Evolutionary conservation across 495 filamentous ascomycete species (phyloP).

Genomic region (Usnea hakonensis): DNA sequence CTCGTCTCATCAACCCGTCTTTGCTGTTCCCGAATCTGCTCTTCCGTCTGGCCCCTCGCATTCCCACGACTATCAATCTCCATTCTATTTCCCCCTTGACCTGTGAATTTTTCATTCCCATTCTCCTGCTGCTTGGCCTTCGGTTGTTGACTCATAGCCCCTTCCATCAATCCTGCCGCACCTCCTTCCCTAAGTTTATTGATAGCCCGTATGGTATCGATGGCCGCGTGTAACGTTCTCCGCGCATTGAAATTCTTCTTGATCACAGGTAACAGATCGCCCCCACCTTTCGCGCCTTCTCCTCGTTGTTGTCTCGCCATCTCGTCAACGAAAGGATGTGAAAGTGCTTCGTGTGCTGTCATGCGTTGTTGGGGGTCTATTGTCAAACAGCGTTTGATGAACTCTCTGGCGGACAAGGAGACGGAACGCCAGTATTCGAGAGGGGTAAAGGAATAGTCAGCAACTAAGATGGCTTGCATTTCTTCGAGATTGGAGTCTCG

Average conservation of each 20-base stretch:
- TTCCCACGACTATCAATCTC: constrained; percentile 37
- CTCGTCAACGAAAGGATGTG: constrained; percentile 75
- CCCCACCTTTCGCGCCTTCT: constrained; percentile 35
- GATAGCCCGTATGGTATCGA: constrained; percentile 96
- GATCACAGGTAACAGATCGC: constrained; percentile 81
- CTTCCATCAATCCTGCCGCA: constrained; percentile 70
- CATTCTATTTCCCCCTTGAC: constrained; percentile 26
- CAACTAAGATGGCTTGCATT: constrained; percentile 96
- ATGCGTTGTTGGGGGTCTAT: constrained; percentile 79
- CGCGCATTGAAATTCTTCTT: constrained; percentile 99
- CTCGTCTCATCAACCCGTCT: constrained; percentile 52
- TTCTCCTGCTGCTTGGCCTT: constrained; percentile 42
- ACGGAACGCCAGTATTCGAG: constrained; percentile 95
- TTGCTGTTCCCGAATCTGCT: constrained; percentile 56
- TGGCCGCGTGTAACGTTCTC: constrained; percentile 87
- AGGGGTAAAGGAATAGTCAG: constrained; percentile 95
- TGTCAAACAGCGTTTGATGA: constrained; percentile 82
- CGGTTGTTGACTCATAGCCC: constrained; percentile 57
- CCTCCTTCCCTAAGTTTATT: constrained; percentile 90
- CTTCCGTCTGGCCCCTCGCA: constrained; percentile 55
- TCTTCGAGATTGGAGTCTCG: constrained; percentile 95
- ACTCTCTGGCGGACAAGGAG: constrained; percentile 75
- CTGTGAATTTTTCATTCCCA: constrained; percentile 27
- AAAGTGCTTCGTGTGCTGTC: constrained; percentile 90
- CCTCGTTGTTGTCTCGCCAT: constrained; percentile 21